Conservation (phyloP, 2,329 filamentous ascomycete species). For the Epichloe coenophiala region DNA sequence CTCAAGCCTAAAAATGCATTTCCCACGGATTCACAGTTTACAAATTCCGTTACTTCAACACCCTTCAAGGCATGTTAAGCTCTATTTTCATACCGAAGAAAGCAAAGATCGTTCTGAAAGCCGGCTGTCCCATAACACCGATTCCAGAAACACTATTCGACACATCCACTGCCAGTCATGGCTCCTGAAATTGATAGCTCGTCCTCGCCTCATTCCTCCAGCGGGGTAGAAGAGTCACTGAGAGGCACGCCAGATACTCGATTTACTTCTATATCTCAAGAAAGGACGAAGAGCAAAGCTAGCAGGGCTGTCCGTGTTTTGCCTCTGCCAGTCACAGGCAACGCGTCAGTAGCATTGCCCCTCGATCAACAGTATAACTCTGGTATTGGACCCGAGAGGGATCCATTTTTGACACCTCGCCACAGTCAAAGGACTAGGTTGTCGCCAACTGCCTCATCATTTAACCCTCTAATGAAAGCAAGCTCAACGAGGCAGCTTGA, state of each 20-base stretch:
- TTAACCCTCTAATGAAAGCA: conserved; percentile 32
- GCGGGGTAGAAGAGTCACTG: conserved; percentile 39
- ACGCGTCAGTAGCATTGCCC: conserved; percentile 11
- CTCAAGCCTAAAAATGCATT: not conserved
- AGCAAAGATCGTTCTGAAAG: not conserved
- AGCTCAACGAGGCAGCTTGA: conserved; percentile 8
- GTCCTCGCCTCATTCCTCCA: conserved; percentile 38
- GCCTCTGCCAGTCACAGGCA: conserved; percentile 13
- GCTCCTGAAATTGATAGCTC: conserved; percentile 24
- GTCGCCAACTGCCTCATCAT: conserved; percentile 50
- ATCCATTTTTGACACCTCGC: conserved; percentile 38
- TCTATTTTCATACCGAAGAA: not conserved
- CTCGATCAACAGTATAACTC: conserved; percentile 13
- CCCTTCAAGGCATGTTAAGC: not conserved
- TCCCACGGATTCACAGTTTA: not conserved
- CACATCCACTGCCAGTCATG: conserved; percentile 1
- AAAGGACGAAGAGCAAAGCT: conserved; percentile 31
- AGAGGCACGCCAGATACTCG: conserved; percentile 53
- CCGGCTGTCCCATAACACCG: not conserved
- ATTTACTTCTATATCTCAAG: conserved; percentile 50
- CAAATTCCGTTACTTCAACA: not conserved
- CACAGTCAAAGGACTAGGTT: conserved; percentile 30
- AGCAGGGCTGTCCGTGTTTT: conserved; percentile 19
- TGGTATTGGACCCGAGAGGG: conserved; percentile 24
- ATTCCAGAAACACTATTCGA: not conserved